Evolutionary conservation across 306 rosid genomes (phyloP).

Genomic region (Corylus americana): DNA sequence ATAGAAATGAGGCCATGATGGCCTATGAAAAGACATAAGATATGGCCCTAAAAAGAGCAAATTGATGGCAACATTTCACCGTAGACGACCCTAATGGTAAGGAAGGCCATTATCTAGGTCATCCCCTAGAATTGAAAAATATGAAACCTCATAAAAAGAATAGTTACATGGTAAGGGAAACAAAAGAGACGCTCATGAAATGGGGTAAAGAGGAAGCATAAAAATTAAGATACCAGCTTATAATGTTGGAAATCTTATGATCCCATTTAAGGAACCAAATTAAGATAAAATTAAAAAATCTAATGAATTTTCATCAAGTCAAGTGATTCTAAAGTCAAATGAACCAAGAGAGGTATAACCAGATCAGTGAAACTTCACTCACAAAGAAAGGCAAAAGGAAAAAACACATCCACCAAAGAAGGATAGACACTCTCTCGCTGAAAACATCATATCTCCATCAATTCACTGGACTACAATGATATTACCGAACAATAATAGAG

Average conservation of each 20-base stretch:
- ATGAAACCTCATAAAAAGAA: not conserved
- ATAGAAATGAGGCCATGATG: conserved; percentile 2
- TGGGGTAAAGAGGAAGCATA: not conserved
- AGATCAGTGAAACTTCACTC: not conserved
- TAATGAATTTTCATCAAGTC: not conserved
- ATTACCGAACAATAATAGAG: not conserved
- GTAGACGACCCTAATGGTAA: not conserved
- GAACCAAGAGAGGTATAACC: not conserved
- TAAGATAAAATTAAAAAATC: not conserved
- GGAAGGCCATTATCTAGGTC: not conserved
- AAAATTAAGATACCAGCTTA: not conserved
- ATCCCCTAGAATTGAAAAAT: not conserved
- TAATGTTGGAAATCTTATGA: too few relatives aligned
- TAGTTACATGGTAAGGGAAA: not conserved
- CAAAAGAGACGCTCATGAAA: not conserved
- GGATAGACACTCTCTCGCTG: not conserved
- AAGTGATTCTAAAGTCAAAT: not conserved
- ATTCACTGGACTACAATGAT: not conserved
- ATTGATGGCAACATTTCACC: not conserved
- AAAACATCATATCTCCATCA: not conserved
- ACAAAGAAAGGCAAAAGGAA: not conserved
- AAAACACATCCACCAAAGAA: not conserved
- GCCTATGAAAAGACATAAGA: not conserved
- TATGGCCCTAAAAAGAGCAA: not conserved
- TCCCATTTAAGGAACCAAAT: not conserved